A percentile compares a stretch with the other conserved stretches of the same genome.
Conservation (phyloP, 352 stramenopile genomes). For the Globisporangium mamillatum region DNA sequence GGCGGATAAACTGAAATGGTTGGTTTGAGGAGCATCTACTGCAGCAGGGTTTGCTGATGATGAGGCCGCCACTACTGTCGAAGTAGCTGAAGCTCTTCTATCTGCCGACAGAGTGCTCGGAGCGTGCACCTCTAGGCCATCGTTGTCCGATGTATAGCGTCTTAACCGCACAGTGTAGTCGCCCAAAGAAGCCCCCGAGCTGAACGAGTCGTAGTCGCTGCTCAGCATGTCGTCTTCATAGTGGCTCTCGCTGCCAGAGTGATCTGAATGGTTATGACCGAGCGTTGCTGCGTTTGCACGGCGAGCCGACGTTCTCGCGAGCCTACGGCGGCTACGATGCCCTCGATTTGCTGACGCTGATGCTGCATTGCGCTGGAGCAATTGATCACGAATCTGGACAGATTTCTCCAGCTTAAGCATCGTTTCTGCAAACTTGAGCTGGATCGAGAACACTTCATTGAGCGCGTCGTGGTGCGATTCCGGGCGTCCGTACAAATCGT, state of each 20-base stretch:
- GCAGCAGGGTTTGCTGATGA: not conserved
- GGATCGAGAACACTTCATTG: slow-evolving; percentile 61
- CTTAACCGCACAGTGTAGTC: slow-evolving; percentile 19
- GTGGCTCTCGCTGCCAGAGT: slow-evolving; percentile 20
- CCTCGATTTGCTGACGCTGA: not conserved
- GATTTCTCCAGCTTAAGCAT: slow-evolving; percentile 71
- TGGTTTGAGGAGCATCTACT: not conserved
- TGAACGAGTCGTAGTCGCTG: slow-evolving; percentile 28
- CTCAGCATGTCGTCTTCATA: slow-evolving; percentile 13
- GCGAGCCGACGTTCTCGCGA: not conserved
- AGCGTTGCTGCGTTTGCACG: slow-evolving; percentile 8
- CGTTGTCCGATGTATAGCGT: slow-evolving; percentile 1
- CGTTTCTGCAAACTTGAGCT: slow-evolving; percentile 70
- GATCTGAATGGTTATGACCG: not conserved
- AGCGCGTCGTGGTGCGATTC: slow-evolving; percentile 30
- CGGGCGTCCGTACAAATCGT: not conserved
- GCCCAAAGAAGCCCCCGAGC: slow-evolving; percentile 30
- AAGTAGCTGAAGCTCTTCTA: not conserved
- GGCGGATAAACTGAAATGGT: not conserved
- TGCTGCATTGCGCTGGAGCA: slow-evolving; percentile 26
- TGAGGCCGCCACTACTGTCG: not conserved
- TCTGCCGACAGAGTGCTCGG: not conserved
- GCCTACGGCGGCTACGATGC: not conserved
- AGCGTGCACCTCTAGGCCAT: not conserved
- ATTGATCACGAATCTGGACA: slow-evolving; percentile 51